phyloP scores from a whole-genome alignment of 1,139 yeast species.

The Kodamaea sp. region DNA sequence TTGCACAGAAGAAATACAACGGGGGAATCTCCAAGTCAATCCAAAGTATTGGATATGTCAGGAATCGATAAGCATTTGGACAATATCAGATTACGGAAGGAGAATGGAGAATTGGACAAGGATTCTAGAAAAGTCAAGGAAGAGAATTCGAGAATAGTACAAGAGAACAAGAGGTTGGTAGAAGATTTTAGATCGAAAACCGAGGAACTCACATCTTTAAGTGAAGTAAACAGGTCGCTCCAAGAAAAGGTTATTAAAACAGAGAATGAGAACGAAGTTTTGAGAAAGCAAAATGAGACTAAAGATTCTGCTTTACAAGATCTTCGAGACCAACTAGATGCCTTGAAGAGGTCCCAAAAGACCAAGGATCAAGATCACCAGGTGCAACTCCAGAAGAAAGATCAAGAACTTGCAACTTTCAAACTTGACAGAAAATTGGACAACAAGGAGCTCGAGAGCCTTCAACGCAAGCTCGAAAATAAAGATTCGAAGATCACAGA shows the following conservation, averaged over 20 bases:
- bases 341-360: constrained; percentile 1
- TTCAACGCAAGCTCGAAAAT: constrained; percentile 24
- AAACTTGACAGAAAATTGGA: constrained; percentile 23
- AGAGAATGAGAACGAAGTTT: not conserved
- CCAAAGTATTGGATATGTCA: constrained; percentile 36
- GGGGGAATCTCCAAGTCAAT: constrained; percentile 11
- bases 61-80: constrained; percentile 47
- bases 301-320: constrained; percentile 35
- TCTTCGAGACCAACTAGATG: constrained; percentile 23
- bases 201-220: constrained; percentile 10
- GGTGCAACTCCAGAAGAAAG: constrained; percentile 6
- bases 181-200: constrained; percentile 7
- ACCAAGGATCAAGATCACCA: constrained; percentile 1
- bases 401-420: constrained; percentile 8
- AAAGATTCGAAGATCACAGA: constrained; percentile 34
- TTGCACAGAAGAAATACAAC: constrained; percentile 18
- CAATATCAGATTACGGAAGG: constrained; percentile 39
- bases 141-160: constrained; percentile 3
- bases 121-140: constrained; percentile 9
- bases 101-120: constrained; percentile 24
- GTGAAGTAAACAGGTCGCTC: constrained; percentile 6
- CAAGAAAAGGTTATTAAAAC: constrained; percentile 1
- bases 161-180: constrained; percentile 4
- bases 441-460: constrained; percentile 25
- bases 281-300: not conserved